Conservation (phyloP, 2,329 filamentous ascomycete species). For the Colletotrichum sp. region DNA sequence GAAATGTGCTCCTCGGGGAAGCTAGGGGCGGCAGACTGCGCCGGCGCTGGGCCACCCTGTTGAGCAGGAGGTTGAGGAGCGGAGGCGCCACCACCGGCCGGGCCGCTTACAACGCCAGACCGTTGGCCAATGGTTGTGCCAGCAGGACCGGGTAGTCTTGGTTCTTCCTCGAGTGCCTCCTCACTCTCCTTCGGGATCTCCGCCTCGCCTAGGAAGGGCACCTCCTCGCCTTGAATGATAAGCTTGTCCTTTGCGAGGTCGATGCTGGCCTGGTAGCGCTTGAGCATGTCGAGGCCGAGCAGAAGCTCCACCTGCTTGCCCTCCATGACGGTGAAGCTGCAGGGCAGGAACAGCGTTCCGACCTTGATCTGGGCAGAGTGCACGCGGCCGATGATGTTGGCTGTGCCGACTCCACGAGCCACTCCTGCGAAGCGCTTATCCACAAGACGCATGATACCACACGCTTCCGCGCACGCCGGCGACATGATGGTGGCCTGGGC, state of each 20-base stretch:
- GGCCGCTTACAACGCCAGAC: constrained; percentile 75
- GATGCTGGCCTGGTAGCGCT: constrained; percentile 91
- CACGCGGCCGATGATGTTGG: constrained; percentile 91
- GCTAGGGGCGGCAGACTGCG: constrained; percentile 31
- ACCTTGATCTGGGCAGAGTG: constrained; percentile 96
- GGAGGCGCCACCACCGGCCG: constrained; percentile 31
- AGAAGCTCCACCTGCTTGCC: constrained; percentile 95
- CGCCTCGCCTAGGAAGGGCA: constrained; percentile 88
- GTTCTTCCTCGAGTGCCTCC: constrained; percentile 76
- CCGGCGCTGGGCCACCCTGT: constrained; percentile 26
- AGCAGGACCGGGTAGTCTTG: constrained; percentile 82
- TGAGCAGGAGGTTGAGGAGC: constrained; percentile 27
- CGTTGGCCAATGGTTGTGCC: constrained; percentile 88
- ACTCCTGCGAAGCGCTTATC: constrained; percentile 92
- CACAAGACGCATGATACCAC: constrained; percentile 95
- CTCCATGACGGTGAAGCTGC: constrained; percentile 99
- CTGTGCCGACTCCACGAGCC: constrained; percentile 92
- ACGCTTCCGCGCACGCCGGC: constrained; percentile 85
- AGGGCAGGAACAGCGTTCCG: constrained; percentile 83
- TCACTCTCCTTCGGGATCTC: constrained; percentile 90
- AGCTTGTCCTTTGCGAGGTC: constrained; percentile 86
- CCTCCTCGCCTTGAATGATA: constrained; percentile 85
- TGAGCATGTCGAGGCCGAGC: constrained; percentile 94
- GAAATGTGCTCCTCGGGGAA: constrained; percentile 73
- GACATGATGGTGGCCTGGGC: constrained; percentile 99